Evolutionary conservation across 257 asterid species (phyloP), one percentile per base, ranked within the genome.

Genomic region (Forsythia suspensa): DNA sequence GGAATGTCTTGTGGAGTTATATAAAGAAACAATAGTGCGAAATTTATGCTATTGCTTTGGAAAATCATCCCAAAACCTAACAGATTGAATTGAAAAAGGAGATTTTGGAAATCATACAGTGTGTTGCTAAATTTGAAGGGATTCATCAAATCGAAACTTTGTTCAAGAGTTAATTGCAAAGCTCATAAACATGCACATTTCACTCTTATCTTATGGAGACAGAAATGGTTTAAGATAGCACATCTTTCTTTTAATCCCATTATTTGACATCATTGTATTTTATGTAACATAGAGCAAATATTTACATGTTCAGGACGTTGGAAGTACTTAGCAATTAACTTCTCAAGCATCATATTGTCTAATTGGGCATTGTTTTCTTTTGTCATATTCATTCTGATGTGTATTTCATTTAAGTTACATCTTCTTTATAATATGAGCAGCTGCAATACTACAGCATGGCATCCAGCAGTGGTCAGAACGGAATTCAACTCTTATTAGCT

Each of bases 401-500:
- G 69, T 37, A 34, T 75, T 75, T 82, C 2, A 63, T 82, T 76
- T 8, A 11, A 52, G 66, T 20, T 24, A 11, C 38, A 21, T 67
- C 52, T 38, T 55, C 70, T 72, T 46, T 46, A 46, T 46, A 46
- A 21, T 67, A 61, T 1, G 10, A 72, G 85, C 87, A 81, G 80
- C 73, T 75, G 80, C 77, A 63, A 70, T 43, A 10, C 43, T 73
- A 39, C 72, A 48, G 67, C 69, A 88, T 88, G 88, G 91, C 89
- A 78, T 51, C 91, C 81, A 77, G 80, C 85, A 82, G 80, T 74
- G 83, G 86, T 81, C 91, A 87, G 87, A 89, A 89, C 77, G 89
- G 89, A 55, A 87, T 89, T 79, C 90, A 89, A 52, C 87, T 82
- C 83, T 79, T 89, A 71, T 76, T 85, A 79, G 93, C 89, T 78